phyloP scores from a whole-genome alignment of 2,329 filamentous ascomycete species.

The Penicillium fuscoglaucum region DNA sequence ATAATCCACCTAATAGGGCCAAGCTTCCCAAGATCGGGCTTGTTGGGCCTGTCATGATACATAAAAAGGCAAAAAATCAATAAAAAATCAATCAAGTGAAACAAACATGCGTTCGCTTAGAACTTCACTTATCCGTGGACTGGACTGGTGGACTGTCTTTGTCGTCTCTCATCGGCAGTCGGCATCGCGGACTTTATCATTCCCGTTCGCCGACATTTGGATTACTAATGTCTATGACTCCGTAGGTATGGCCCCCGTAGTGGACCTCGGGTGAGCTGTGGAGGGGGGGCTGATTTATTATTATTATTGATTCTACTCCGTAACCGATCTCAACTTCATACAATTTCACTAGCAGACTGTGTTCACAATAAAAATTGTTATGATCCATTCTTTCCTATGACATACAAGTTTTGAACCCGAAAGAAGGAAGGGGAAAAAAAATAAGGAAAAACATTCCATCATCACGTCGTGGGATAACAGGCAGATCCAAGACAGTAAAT shows the following conservation, averaged over 20 bases:
- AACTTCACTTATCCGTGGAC: background rate
- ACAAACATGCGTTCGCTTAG: background rate
- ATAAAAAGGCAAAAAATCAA: background rate
- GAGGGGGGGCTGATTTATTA: background rate
- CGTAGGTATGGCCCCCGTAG: background rate
- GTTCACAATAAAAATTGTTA: background rate
- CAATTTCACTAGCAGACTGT: background rate
- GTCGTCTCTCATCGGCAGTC: background rate
- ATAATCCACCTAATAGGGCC: background rate
- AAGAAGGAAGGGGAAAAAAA: background rate
- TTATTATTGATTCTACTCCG: background rate
- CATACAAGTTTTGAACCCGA: conserved; percentile 1
- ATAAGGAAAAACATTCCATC: conserved; percentile 16
- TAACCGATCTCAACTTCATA: background rate
- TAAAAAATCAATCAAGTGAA: background rate
- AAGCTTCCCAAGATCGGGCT: background rate
- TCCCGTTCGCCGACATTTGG: background rate
- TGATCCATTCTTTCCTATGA: conserved; percentile 5
- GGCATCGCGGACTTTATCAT: background rate
- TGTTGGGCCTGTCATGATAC: background rate
- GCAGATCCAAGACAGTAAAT: conserved; percentile 4
- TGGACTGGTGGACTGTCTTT: no score
- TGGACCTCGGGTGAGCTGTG: background rate
- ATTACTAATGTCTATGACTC: background rate
- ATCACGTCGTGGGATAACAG: conserved; percentile 15